phyloP scores from a whole-genome alignment of 1,139 yeast species.

The Torulaspora globosa region DNA sequence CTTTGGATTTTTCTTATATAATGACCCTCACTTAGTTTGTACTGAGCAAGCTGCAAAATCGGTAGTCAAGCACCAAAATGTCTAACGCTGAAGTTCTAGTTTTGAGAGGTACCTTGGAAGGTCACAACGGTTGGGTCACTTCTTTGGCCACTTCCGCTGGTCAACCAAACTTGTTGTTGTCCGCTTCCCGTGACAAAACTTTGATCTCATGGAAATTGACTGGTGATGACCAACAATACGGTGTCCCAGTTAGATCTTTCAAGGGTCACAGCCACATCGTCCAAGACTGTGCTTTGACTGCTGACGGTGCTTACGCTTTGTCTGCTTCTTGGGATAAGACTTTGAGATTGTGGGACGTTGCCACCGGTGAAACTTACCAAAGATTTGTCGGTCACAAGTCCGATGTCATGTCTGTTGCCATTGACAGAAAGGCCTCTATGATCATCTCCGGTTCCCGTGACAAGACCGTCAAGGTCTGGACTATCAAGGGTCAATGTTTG shows the following conservation, averaged over 20 bases:
- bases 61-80: conserved; percentile 38
- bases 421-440: conserved; percentile 96
- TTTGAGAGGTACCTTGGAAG: conserved; percentile 99
- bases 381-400: conserved; percentile 98
- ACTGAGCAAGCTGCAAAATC: neutral
- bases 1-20: neutral
- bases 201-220: conserved; percentile 98
- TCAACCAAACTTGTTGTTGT: conserved; percentile 96
- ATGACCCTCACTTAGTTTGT: neutral
- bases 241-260: conserved; percentile 96
- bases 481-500: conserved; percentile 98
- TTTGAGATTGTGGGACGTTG: conserved; percentile 97
- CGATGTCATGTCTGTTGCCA: conserved; percentile 95
- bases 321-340: conserved; percentile 99
- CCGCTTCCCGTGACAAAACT: conserved; percentile 99
- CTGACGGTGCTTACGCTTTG: conserved; percentile 97
- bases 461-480: conserved; percentile 99
- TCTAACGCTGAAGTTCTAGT: conserved; percentile 83
- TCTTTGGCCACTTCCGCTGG: conserved; percentile 97
- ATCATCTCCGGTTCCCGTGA: conserved; percentile 99
- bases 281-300: conserved; percentile 95
- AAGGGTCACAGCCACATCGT: conserved; percentile 99
- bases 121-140: conserved; percentile 93
- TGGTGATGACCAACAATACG: conserved; percentile 95
- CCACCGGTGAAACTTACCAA: conserved; percentile 88